A percentile compares a stretch with the other conserved stretches of the same genome.
Conservation (phyloP, 352 stramenopile species). For the Pythium myriotylum region DNA sequence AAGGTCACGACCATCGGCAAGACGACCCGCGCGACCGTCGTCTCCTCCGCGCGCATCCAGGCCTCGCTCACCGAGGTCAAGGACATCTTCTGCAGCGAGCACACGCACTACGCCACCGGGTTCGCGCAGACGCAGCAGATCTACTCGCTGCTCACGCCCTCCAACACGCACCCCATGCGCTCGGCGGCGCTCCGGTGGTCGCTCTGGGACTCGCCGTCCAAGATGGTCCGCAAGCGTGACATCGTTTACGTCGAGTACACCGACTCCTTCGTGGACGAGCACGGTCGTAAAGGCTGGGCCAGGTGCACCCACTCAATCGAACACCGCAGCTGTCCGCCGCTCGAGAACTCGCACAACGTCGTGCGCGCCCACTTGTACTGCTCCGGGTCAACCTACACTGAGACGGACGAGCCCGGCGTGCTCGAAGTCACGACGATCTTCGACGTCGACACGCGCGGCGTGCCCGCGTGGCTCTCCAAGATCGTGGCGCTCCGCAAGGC, state of each 20-base stretch:
- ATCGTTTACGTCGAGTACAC: constrained; percentile 72
- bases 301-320: constrained; percentile 64
- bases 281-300: constrained; percentile 61
- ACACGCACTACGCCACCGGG: constrained; percentile 59
- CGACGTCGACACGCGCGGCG: constrained; percentile 60
- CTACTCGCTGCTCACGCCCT: constrained; percentile 51
- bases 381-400: constrained; percentile 63
- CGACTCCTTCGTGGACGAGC: constrained; percentile 62
- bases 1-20: constrained; percentile 50
- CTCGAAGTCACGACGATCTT: constrained; percentile 65
- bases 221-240: constrained; percentile 60
- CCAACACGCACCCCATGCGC: constrained; percentile 48
- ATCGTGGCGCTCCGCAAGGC: constrained; percentile 55
- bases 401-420: constrained; percentile 48
- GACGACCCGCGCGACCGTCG: constrained; percentile 59
- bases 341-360: constrained; percentile 52
- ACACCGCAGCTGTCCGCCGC: constrained; percentile 58
- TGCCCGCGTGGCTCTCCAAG: constrained; percentile 69
- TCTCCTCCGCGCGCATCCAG: constrained; percentile 44
- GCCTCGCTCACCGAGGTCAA: constrained; percentile 57
- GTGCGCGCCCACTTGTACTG: constrained; percentile 62
- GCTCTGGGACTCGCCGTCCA: constrained; percentile 62
- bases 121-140: constrained; percentile 66
- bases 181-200: constrained; percentile 64
- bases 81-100: constrained; percentile 62